Conservation (phyloP, 1,139 yeast genomes). For the Candida labiduridarum region DNA sequence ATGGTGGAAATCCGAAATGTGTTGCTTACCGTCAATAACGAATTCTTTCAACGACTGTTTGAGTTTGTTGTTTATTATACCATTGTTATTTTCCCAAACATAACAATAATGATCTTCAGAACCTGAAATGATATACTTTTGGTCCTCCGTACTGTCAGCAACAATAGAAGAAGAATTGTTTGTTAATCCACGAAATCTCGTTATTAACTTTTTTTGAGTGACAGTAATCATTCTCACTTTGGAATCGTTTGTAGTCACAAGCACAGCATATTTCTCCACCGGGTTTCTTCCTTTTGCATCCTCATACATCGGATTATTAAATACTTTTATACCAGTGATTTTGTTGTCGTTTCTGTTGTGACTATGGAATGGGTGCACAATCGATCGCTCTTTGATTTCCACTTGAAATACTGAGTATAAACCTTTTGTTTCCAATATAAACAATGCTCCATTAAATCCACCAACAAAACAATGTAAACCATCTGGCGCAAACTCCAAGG, state of each 20-base stretch:
- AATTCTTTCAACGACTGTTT: slow-evolving; percentile 38
- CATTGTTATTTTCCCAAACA: slow-evolving; percentile 61
- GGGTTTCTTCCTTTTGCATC: slow-evolving; percentile 13
- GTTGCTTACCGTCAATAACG: slow-evolving; percentile 38
- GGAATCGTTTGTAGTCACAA: slow-evolving; percentile 81
- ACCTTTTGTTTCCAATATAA: slow-evolving; percentile 66
- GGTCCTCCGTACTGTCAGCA: slow-evolving; percentile 65
- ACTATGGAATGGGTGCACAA: slow-evolving; percentile 27
- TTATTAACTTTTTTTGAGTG: slow-evolving; percentile 57
- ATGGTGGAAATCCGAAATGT: slow-evolving; percentile 31
- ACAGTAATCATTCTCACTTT: slow-evolving; percentile 67
- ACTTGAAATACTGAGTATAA: slow-evolving; percentile 56
- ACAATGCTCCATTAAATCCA: slow-evolving; percentile 75
- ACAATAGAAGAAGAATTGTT: slow-evolving; percentile 72
- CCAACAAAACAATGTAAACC: slow-evolving; percentile 73
- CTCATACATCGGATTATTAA: slow-evolving; percentile 22
- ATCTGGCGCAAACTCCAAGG: slow-evolving; percentile 69
- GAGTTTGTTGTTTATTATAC: slow-evolving; percentile 41
- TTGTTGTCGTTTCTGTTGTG: slow-evolving; percentile 34
- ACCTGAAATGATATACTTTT: slow-evolving; percentile 53
- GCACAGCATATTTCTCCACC: slow-evolving; percentile 35
- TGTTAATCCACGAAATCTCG: slow-evolving; percentile 72
- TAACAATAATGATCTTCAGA: slow-evolving; percentile 75
- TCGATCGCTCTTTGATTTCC: slow-evolving; percentile 44
- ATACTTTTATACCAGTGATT: slow-evolving; percentile 44